phyloP scores from a whole-genome alignment of 192 early-diverging fungal species.

The Podila verticillata region DNA sequence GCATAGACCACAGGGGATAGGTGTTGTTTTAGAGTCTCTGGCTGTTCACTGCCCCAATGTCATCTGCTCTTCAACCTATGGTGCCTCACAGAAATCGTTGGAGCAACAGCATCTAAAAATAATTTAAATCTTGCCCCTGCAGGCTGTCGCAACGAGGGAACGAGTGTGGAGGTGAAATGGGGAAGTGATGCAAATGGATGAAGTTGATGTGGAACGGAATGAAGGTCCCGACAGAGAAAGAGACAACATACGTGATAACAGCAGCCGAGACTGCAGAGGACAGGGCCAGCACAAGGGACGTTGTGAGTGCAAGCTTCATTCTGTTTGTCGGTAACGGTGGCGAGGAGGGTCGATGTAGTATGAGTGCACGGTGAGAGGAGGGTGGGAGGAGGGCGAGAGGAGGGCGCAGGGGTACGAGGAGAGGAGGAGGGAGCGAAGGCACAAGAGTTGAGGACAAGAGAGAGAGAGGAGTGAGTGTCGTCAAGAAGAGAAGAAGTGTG shows the following conservation, averaged over 20 bases:
- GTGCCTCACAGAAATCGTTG: too few relatives aligned
- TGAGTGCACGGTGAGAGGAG: not conserved
- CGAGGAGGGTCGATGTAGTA: not conserved
- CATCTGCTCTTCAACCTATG: too few relatives aligned
- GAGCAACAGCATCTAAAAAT: too few relatives aligned
- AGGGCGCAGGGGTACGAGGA: not conserved
- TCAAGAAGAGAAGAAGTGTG: not conserved
- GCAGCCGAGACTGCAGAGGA: conserved; percentile 1
- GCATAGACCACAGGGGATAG: too few relatives aligned
- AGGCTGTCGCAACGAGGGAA: too few relatives aligned
- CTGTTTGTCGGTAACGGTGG: not conserved
- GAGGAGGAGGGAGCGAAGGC: too few relatives aligned
- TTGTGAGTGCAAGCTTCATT: not conserved
- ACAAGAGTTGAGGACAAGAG: not conserved
- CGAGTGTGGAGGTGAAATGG: not conserved
- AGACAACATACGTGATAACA: not conserved
- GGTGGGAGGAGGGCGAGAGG: not conserved
- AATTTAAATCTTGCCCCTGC: too few relatives aligned
- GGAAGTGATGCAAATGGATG: not conserved
- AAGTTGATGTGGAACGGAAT: not conserved
- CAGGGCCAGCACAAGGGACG: not conserved
- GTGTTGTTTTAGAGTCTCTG: too few relatives aligned
- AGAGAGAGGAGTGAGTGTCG: not conserved
- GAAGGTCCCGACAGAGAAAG: not conserved
- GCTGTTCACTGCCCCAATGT: too few relatives aligned